Percentiles rank a stretch among this genome's conserved stretches.
These are phyloP conservation scores for Ganoderma multipileum DNA, from an alignment of 1,284 basidiomycete species.

Conservation along the genomic window DNA sequence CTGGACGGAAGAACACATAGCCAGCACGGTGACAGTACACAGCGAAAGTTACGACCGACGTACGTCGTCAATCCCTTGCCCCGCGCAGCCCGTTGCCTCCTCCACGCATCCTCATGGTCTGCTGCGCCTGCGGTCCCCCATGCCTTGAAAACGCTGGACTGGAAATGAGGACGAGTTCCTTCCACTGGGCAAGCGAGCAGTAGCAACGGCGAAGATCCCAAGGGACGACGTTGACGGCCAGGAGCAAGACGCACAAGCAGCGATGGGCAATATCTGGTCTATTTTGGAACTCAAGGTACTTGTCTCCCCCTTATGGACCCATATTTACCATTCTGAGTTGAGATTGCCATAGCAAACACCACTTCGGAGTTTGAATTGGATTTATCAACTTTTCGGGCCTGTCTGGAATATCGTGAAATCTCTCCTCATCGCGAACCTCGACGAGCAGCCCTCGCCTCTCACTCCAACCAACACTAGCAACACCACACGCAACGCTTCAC, in stretches of 20 bases:
- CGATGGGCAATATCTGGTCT: conserved; percentile 23
- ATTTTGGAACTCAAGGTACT: conserved; percentile 24
- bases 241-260: conserved; percentile 1
- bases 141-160: conserved; percentile 2
- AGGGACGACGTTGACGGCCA: background rate
- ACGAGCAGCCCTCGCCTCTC: conserved; percentile 21
- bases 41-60: background rate
- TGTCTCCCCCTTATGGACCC: conserved; percentile 10
- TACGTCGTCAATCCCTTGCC: background rate
- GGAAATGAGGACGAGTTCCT: background rate
- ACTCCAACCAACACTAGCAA: conserved; percentile 1
- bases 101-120: conserved; percentile 3
- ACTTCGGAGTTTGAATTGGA: conserved; percentile 32
- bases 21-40: background rate
- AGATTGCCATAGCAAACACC: conserved; percentile 33
- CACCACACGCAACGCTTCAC: conserved; percentile 1
- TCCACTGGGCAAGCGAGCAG: background rate
- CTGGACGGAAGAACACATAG: background rate
- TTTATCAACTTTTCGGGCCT: conserved; percentile 20
- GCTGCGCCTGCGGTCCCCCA: background rate
- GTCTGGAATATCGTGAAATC: conserved; percentile 29
- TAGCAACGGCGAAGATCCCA: background rate
- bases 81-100: background rate
- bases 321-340: conserved; percentile 25
- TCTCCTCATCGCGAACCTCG: conserved; percentile 32